Evolutionary conservation across 2,329 filamentous ascomycete genomes (phyloP), one percentile per base, ranked within the genome.

Genomic region (Diplodia scrobiculata): DNA sequence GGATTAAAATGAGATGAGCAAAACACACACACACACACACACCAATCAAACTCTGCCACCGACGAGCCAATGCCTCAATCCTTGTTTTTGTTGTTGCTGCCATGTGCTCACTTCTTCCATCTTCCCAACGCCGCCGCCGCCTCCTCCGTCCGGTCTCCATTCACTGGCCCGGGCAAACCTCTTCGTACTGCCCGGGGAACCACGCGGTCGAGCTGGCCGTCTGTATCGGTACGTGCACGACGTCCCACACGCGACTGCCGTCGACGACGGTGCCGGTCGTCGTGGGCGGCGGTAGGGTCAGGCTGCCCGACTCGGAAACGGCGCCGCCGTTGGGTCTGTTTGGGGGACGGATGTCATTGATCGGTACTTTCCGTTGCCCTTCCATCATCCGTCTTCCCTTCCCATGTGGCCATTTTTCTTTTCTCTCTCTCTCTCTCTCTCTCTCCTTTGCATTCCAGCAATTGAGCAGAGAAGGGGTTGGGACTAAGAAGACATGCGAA

Each of bases 131-230:
- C 29, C 5, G 29, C 6, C 29, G 5, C 29, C 29, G 21, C 29
- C 3, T 1, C 29, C 29, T 7, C 32, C 1, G 9, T 10, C 32
- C 32, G 9, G 32, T 34, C 32, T 34, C 32, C 9, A 7, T 10
- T 36, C 34, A 36, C 34, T 36, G 34, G 7, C 41, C 9, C 36
- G 36, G 10, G 10, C 58, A 62, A 5, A 62, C 41, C 45, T 50
- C 58, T n/a, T 62, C 58, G 11, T 25, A 62, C 45, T 62, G 41
- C 38, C 58, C 58, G n/a, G 58, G 58, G 9, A n/a, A 36, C 45
- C 27, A 62, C 45, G 58, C 58, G 9, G 38, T 50, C 45, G 45
- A 62, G 27, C 41, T 62, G 13, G 45, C 45, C 58, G 41, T 50
- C 45, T 62, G 41, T n/a, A 21, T n/a, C 5, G 58, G 41, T 11